These are phyloP conservation scores for Pleurotus tuber-regium DNA, from an alignment of 768 basidiomycete genomes.

Conservation along the genomic window DNA sequence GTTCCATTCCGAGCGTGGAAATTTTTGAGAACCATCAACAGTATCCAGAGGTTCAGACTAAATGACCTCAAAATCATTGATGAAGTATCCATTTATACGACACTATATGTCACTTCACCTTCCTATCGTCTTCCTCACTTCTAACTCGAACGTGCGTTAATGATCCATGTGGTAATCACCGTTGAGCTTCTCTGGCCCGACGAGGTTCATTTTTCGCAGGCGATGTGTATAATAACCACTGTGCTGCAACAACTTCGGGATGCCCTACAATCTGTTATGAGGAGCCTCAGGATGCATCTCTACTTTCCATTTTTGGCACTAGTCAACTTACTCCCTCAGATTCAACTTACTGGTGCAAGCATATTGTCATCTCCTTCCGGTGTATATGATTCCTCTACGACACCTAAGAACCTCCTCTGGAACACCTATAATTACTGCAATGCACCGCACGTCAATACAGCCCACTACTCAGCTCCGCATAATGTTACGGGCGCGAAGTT, in stretches of 20 bases:
- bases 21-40: too few species aligned
- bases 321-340: background rate
- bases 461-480: conserved; percentile 11
- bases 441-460: conserved; percentile 15
- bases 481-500: conserved; percentile 3
- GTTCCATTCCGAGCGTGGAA: too few species aligned
- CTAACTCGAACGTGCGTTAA: conserved; percentile 4
- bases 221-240: conserved; percentile 7
- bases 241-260: background rate
- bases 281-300: background rate
- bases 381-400: conserved; percentile 14
- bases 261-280: background rate
- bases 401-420: conserved; percentile 14
- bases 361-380: conserved; percentile 4
- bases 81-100: too few species aligned
- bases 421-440: conserved; percentile 19
- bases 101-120: too few species aligned
- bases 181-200: background rate
- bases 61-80: too few species aligned
- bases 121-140: too few species aligned
- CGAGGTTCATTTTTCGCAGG: conserved; percentile 7
- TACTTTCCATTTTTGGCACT: background rate
- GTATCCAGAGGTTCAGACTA: too few species aligned
- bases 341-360: background rate
- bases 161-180: conserved; percentile 1